Conservation (phyloP, 768 basidiomycete genomes). For the Gautieria morchelliformis region DNA sequence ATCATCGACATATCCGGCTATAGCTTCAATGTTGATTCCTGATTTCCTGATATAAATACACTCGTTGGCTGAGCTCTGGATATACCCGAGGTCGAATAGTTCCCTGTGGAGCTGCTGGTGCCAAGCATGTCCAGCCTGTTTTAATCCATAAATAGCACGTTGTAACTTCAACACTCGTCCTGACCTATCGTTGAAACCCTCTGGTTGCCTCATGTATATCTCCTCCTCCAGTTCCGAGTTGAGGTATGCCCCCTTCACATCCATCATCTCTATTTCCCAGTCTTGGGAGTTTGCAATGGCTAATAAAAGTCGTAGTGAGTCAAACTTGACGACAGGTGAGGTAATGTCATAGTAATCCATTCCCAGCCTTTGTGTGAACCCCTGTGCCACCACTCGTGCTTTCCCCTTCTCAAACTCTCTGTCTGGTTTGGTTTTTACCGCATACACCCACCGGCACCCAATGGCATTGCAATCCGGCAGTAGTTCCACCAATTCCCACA, state of each 20-base stretch:
- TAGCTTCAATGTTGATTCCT: no score
- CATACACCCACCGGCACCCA: not conserved
- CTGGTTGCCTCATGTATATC: slow-evolving; percentile 32
- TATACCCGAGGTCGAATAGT: no score
- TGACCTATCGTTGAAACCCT: slow-evolving; percentile 20
- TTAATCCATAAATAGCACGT: slow-evolving; percentile 23
- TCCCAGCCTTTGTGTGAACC: not conserved
- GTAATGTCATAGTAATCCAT: not conserved
- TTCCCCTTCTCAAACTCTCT: not conserved
- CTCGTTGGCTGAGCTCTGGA: no score
- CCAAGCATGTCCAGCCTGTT: slow-evolving; percentile 27
- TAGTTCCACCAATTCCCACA: slow-evolving; percentile 13
- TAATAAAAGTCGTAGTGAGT: slow-evolving; percentile 20
- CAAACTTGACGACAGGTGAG: slow-evolving; percentile 26
- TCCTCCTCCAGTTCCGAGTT: slow-evolving; percentile 21
- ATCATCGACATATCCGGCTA: no score
- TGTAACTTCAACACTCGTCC: slow-evolving; percentile 16
- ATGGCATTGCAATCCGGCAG: not conserved
- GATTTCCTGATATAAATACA: no score
- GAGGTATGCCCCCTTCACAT: slow-evolving; percentile 22
- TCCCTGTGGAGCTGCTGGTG: slow-evolving; percentile 9
- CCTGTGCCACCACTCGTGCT: not conserved
- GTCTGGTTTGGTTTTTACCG: not conserved
- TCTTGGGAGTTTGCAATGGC: slow-evolving; percentile 17
- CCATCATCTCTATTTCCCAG: slow-evolving; percentile 22